Evolutionary conservation across 768 basidiomycete species (phyloP), one percentile per base, ranked within the genome.

Genomic region (Amanita thiersii): DNA sequence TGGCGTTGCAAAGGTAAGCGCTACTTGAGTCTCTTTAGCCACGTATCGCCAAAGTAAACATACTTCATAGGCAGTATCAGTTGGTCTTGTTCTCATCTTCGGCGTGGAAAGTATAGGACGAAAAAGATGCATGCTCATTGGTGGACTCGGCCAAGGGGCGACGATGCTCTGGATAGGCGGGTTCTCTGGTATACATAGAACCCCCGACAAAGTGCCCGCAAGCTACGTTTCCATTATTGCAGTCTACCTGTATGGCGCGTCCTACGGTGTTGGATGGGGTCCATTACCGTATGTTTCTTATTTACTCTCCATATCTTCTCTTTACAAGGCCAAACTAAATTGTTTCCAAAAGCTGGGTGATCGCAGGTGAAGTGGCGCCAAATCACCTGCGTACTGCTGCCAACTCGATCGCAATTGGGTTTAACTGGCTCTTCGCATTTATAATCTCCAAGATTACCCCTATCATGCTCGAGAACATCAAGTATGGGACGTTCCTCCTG

Each of bases 111-210:
- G 57, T 24, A 41, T 68, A 26, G 75, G 75, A 3, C 64, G 72
- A 37, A 77, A 75, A 47, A 57, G 50, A 33, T 73, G 68, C 42
- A 57, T 77, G 12, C 58, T 77, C 31, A 56, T 69, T 29, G 72
- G 73, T 9, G 70, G 70, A 15, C 43, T 73, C 4, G 70, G 72
- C 4, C 75, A 76, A 48, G 65, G 64, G 4, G 44, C 57, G 6
- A 68, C 53, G 54, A 71, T 72, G 69, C 57, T 70, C n/a, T 72
- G 66, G 65, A 66, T 71, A 36, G 68, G 62, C 9, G 62, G 58
- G 1, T 73, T 64, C 50, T 57, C 53, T 29, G 63, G 52, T 8
- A 46, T 69, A 18, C 64, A 68, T 45, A 56, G 61, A 1, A 40
- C 47, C 6, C 46, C 43, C 2, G 52, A 44, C n/a, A 40, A 62